phyloP scores from a whole-genome alignment of 2,329 filamentous ascomycete species.

The Podosphaera aphanis region DNA sequence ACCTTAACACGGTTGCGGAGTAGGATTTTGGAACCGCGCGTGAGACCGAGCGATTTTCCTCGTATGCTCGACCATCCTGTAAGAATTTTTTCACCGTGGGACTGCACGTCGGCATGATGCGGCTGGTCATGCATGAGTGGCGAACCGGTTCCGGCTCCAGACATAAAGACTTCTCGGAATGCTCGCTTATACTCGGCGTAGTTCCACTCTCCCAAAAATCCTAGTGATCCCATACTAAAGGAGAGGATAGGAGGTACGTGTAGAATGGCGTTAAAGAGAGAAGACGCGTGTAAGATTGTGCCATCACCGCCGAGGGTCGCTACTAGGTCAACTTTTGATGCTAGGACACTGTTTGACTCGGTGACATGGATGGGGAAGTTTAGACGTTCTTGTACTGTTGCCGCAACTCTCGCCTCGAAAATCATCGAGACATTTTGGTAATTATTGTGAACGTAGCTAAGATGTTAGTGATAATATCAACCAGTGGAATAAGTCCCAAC shows the following conservation, averaged over 20 bases:
- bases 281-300: slow-evolving; percentile 67
- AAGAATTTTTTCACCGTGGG: slow-evolving; percentile 13
- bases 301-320: slow-evolving; percentile 85
- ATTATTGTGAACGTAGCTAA: slow-evolving; percentile 49
- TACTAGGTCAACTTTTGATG: slow-evolving; percentile 67
- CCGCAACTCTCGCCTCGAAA: slow-evolving; percentile 55
- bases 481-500: slow-evolving; percentile 3
- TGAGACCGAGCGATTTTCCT: slow-evolving; percentile 59
- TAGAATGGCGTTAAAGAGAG: slow-evolving; percentile 58
- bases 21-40: slow-evolving; percentile 55
- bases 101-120: slow-evolving; percentile 13
- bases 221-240: slow-evolving; percentile 91
- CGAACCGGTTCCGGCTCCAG: slow-evolving; percentile 26
- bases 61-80: slow-evolving; percentile 48
- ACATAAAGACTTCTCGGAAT: slow-evolving; percentile 83
- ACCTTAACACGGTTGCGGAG: slow-evolving; percentile 73
- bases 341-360: slow-evolving; percentile 23
- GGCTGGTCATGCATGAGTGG: slow-evolving; percentile 11
- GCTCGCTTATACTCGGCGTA: slow-evolving; percentile 82
- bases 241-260: slow-evolving; percentile 76
- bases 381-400: slow-evolving; percentile 44
- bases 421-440: slow-evolving; percentile 67
- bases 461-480: slow-evolving; percentile 3
- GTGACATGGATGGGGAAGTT: slow-evolving; percentile 46
- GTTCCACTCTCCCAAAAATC: slow-evolving; percentile 91